Evolutionary conservation across 768 basidiomycete genomes (phyloP).

Genomic region (Pleurotus cornucopiae): DNA sequence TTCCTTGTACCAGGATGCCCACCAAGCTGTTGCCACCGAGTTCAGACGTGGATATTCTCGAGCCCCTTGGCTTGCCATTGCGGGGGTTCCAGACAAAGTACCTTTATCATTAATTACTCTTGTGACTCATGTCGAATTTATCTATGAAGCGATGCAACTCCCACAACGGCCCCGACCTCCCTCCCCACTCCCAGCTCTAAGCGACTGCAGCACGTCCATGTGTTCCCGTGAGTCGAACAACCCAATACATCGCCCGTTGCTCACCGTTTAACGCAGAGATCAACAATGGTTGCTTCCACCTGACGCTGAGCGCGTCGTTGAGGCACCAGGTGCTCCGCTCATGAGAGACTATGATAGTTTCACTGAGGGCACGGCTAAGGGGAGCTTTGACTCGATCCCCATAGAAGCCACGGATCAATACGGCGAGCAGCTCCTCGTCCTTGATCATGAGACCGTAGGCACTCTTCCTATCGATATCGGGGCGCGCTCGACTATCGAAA

Average conservation of each 20-base stretch:
- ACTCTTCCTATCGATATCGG: constrained; percentile 21
- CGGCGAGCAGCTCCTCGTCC: constrained; percentile 28
- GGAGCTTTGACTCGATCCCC: constrained; percentile 47
- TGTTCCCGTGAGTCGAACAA: constrained; percentile 4
- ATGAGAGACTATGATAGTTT: constrained; percentile 57
- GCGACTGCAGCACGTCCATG: constrained; percentile 4
- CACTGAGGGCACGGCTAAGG: constrained; percentile 51
- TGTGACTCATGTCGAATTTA: constrained; percentile 12
- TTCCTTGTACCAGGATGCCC: not conserved
- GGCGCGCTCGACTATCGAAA: constrained; percentile 26
- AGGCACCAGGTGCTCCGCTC: constrained; percentile 40
- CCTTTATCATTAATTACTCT: constrained; percentile 4
- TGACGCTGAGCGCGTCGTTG: constrained; percentile 19
- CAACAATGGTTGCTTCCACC: constrained; percentile 15
- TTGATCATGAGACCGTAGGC: constrained; percentile 27
- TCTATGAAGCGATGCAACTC: constrained; percentile 24
- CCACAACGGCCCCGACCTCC: constrained; percentile 26
- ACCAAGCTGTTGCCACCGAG: not conserved
- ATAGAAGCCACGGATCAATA: constrained; percentile 30
- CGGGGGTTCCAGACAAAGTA: constrained; percentile 18
- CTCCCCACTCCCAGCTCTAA: constrained; percentile 25
- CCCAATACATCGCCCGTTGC: constrained; percentile 2
- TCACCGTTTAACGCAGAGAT: constrained; percentile 9
- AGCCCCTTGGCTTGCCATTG: constrained; percentile 15
- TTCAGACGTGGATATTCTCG: constrained; percentile 14